Evolutionary conservation across 192 early-diverging fungal genomes (phyloP), one percentile per base, ranked within the genome.

Genomic region (Powellomyces hirtus): DNA sequence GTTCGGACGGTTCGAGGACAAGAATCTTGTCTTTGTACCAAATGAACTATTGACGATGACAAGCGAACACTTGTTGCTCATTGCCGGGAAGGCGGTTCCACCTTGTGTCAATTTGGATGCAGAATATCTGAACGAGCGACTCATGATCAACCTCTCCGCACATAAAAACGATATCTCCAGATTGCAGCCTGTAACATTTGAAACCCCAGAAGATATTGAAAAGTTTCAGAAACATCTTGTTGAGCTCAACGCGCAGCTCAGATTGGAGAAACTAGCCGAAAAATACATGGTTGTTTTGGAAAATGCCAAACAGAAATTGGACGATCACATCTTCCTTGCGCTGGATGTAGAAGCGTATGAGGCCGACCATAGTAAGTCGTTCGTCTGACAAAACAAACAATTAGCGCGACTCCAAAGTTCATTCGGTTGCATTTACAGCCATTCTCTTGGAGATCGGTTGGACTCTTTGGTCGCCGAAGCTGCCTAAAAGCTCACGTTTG

Each of bases 401-500:
- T n/a, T n/a, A n/a, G n/a, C n/a, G n/a, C n/a, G n/a, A n/a, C n/a
- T n/a, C n/a, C n/a, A n/a, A n/a, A n/a, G n/a, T n/a, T n/a, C 26
- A n/a, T 7, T 53, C 26, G 24, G 26, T 20, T 27, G 51, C 7
- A 26, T 53, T 24, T 11, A 10, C 51, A 53, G 51, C 16, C 38
- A 38, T 37, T 20, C 36, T 60, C n/a, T 38, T 37, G n/a, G 59
- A 60, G 38, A n/a, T 60, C 36, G 59, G 59, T 1, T 60, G 59
- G 59, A 26, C 36, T 14, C 36, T 60, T 16, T 60, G 16, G 36
- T 14, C 36, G 4, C 59, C 59, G 2, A 18, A 24, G 5, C n/a
- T 24, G 14, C 46, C 46, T 14, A 3, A 18, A 2, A 56, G 53
- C 31, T 26, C 53, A 4, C 16, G 27, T n/a, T n/a, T n/a, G n/a